phyloP scores from a whole-genome alignment of 2,329 filamentous ascomycete species.

The Plenodomus tracheiphilus region DNA sequence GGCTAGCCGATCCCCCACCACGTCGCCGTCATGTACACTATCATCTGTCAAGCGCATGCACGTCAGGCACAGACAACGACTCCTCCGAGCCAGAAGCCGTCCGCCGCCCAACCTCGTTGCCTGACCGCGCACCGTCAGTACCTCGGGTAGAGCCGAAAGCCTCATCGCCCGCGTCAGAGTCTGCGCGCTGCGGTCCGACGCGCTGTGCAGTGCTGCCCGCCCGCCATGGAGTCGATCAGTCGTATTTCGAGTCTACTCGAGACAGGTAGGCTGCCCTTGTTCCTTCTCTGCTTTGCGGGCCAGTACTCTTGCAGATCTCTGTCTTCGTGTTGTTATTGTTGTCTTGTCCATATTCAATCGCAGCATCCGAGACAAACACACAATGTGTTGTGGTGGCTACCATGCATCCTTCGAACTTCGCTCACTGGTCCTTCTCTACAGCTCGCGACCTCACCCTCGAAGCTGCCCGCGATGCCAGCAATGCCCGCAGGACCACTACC shows the following conservation, averaged over 20 bases:
- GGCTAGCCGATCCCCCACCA: background rate
- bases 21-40: background rate
- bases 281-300: background rate
- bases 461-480: slow-evolving; percentile 84
- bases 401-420: slow-evolving; percentile 45
- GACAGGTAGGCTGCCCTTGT: slow-evolving; percentile 65
- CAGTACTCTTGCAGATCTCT: background rate
- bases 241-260: slow-evolving; percentile 93
- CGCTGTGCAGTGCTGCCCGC: slow-evolving; percentile 14
- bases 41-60: slow-evolving; percentile 11
- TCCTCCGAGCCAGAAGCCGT: slow-evolving; percentile 20
- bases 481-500: slow-evolving; percentile 57
- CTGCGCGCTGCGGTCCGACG: slow-evolving; percentile 18
- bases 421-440: slow-evolving; percentile 53
- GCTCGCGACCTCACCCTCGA: slow-evolving; percentile 97
- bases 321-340: background rate
- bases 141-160: slow-evolving; percentile 14
- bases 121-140: slow-evolving; percentile 31
- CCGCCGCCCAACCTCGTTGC: slow-evolving; percentile 16
- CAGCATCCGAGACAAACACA: background rate
- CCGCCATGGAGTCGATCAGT: slow-evolving; percentile 89
- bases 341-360: background rate
- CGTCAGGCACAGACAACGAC: slow-evolving; percentile 27
- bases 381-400: slow-evolving; percentile 5
- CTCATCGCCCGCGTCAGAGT: background rate